These are phyloP conservation scores for Fonsecaea pedrosoi DNA, from an alignment of 2,329 filamentous ascomycete species.

Conservation along the genomic window DNA sequence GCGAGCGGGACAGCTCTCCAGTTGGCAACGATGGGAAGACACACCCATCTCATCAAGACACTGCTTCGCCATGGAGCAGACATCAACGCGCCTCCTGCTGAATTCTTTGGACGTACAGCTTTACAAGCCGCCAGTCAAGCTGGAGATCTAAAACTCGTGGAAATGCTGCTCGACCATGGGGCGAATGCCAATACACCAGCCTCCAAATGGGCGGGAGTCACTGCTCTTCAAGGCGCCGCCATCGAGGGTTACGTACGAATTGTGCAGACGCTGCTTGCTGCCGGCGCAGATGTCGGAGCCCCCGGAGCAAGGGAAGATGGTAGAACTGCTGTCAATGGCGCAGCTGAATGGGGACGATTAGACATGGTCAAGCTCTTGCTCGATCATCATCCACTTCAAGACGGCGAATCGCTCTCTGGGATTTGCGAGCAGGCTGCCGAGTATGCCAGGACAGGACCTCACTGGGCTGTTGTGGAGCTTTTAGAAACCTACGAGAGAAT, in stretches of 20 bases:
- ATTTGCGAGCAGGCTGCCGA: constrained; percentile 17
- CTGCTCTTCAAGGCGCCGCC: constrained; percentile 42
- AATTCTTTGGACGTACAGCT: background rate
- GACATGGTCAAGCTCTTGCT: constrained; percentile 32
- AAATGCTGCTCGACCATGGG: constrained; percentile 38
- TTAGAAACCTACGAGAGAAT: constrained; percentile 21
- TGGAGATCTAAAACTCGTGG: constrained; percentile 32
- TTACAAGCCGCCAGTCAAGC: constrained; percentile 14
- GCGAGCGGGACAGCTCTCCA: constrained; percentile 40
- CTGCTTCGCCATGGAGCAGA: constrained; percentile 22
- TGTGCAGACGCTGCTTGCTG: constrained; percentile 35
- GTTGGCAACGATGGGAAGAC: constrained; percentile 40
- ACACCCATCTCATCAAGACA: constrained; percentile 13
- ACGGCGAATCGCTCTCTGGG: constrained; percentile 13
- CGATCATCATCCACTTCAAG: constrained; percentile 25
- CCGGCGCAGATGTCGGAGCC: constrained; percentile 41
- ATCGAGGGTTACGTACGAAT: constrained; percentile 35
- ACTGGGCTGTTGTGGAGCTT: constrained; percentile 24
- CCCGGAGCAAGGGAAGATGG: constrained; percentile 35
- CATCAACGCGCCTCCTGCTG: constrained; percentile 35
- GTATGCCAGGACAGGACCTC: constrained; percentile 16
- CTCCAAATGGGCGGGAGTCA: constrained; percentile 27
- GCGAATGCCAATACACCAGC: constrained; percentile 38
- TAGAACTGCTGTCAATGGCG: constrained; percentile 43
- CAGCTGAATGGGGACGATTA: constrained; percentile 39